Evolutionary conservation across 768 basidiomycete species (phyloP).

Genomic region (Suillus brevipes): DNA sequence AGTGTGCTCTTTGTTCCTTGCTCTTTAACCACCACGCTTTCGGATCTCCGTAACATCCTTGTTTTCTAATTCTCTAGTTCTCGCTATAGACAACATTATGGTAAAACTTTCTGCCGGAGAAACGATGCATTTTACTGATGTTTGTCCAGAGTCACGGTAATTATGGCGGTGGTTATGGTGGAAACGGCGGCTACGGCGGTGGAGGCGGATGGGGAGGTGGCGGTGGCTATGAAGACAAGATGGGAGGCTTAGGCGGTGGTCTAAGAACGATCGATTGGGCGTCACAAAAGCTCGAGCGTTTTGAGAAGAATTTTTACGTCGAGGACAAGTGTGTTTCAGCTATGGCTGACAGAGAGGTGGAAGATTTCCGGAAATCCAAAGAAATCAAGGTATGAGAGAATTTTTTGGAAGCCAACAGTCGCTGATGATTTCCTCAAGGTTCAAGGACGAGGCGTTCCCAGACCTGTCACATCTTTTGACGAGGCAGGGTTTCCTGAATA

Average conservation of each 20-base stretch:
- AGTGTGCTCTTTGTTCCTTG: slow-evolving; percentile 13
- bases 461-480: slow-evolving; percentile 89
- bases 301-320: slow-evolving; percentile 97
- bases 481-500: slow-evolving; percentile 97
- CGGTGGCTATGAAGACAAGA: slow-evolving; percentile 54
- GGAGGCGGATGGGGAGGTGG: slow-evolving; percentile 38
- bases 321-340: slow-evolving; percentile 84
- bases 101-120: background rate
- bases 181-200: slow-evolving; percentile 32
- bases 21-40: slow-evolving; percentile 6
- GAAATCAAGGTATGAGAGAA: slow-evolving; percentile 74
- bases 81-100: slow-evolving; percentile 7
- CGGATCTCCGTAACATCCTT: background rate
- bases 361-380: slow-evolving; percentile 79
- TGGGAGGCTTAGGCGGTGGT: slow-evolving; percentile 79
- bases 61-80: background rate
- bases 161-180: slow-evolving; percentile 36
- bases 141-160: slow-evolving; percentile 31
- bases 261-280: slow-evolving; percentile 87
- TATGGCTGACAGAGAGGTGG: slow-evolving; percentile 81
- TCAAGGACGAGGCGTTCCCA: slow-evolving; percentile 84
- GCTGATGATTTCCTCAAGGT: slow-evolving; percentile 48
- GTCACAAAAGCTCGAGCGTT: slow-evolving; percentile 68
- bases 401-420: background rate
- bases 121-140: slow-evolving; percentile 7